These are phyloP conservation scores for Phragmites australis DNA, from an alignment of 176 grass and related monocot species.

Conservation along the genomic window DNA sequence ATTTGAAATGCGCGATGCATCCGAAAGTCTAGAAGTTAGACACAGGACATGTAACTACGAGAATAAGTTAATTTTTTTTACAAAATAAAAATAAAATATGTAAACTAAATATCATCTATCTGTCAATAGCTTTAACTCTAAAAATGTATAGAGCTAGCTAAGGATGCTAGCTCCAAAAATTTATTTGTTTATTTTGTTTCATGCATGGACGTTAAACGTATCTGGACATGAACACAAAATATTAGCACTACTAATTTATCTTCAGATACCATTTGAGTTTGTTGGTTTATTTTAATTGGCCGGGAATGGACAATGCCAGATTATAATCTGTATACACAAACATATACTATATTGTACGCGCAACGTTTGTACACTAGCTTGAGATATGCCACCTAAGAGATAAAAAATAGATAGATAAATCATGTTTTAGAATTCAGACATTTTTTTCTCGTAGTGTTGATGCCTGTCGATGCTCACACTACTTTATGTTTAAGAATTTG, in stretches of 20 bases:
- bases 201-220: conserved; percentile 20
- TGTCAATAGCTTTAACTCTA: too few relatives aligned
- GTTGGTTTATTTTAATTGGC: conserved; percentile 22
- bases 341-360: neutral
- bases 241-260: neutral
- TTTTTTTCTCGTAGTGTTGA: neutral
- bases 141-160: too few relatives aligned
- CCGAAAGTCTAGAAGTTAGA: too few relatives aligned
- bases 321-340: neutral
- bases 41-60: too few relatives aligned
- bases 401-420: neutral
- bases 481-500: neutral
- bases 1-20: too few relatives aligned
- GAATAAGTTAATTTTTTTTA: too few relatives aligned
- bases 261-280: conserved; percentile 28
- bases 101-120: too few relatives aligned
- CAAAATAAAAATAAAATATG: too few relatives aligned
- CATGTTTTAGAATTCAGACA: neutral
- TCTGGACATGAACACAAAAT: conserved; percentile 30
- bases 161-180: too few relatives aligned
- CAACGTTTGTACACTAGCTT: neutral
- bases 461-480: conserved; percentile 14
- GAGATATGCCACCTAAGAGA: neutral
- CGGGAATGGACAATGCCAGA: neutral
- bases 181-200: conserved; percentile 2